These are phyloP conservation scores for Colletotrichum liaoningense DNA, from an alignment of 2,329 filamentous ascomycete genomes.

Conservation along the genomic window DNA sequence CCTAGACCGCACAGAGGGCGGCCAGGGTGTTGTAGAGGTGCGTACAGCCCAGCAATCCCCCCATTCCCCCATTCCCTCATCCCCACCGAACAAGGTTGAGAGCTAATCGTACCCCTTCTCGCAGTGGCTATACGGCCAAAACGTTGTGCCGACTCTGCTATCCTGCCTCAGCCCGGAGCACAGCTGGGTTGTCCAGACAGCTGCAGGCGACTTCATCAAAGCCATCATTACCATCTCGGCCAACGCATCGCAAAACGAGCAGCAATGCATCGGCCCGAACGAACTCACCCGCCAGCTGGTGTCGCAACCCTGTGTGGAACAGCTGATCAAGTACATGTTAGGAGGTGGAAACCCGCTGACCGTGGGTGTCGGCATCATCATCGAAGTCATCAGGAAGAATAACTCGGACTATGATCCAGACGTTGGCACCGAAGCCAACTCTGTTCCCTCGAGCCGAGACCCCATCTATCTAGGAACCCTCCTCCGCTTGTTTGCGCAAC, in stretches of 20 bases:
- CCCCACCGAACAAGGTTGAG: constrained; percentile 8
- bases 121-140: constrained; percentile 91
- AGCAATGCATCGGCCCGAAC: constrained; percentile 98
- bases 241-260: constrained; percentile 97
- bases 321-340: constrained; percentile 92
- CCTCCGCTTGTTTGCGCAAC: constrained; percentile 87
- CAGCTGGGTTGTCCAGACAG: constrained; percentile 91
- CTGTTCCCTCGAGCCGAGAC: constrained; percentile 84
- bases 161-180: constrained; percentile 88
- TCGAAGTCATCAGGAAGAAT: constrained; percentile 98
- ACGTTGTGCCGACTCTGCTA: constrained; percentile 87
- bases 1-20: constrained; percentile 90
- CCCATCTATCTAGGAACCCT: constrained; percentile 96
- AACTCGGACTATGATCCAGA: constrained; percentile 99
- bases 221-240: constrained; percentile 99
- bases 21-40: constrained; percentile 93
- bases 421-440: constrained; percentile 82
- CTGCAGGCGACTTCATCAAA: constrained; percentile 96
- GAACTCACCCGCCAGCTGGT: constrained; percentile 95
- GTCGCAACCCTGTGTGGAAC: constrained; percentile 83
- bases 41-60: constrained; percentile 44
- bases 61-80: neutral
- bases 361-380: constrained; percentile 96
- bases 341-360: constrained; percentile 93
- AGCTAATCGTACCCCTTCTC: neutral